Evolutionary conservation across 768 basidiomycete species (phyloP).

Genomic region (Mycena kentingensis): DNA sequence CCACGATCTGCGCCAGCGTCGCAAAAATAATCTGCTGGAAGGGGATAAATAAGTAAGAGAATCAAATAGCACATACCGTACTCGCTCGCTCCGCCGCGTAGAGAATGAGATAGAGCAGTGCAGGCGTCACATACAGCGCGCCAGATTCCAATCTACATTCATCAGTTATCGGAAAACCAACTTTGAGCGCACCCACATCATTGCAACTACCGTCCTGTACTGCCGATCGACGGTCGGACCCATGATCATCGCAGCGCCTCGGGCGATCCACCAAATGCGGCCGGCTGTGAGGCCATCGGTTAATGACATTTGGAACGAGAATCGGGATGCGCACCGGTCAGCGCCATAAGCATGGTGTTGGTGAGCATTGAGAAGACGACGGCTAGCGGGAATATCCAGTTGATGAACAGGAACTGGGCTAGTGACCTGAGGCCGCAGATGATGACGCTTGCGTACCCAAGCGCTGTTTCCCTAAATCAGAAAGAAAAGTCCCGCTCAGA

Average conservation of each 20-base stretch:
- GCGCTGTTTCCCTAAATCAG: constrained; percentile 6
- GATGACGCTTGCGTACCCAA: constrained; percentile 17
- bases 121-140: constrained; percentile 11
- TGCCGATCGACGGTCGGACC: constrained; percentile 24
- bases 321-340: too few relatives aligned
- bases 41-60: not conserved
- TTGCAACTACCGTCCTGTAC: constrained; percentile 29
- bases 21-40: constrained; percentile 13
- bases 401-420: constrained; percentile 16
- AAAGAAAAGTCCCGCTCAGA: not conserved
- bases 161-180: too few relatives aligned
- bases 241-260: constrained; percentile 27
- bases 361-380: constrained; percentile 16
- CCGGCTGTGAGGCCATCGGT: too few relatives aligned
- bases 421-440: not conserved
- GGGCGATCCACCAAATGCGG: constrained; percentile 34
- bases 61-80: constrained; percentile 1
- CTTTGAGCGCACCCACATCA: constrained; percentile 26
- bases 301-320: too few relatives aligned
- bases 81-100: not conserved
- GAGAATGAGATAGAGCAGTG: constrained; percentile 12
- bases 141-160: constrained; percentile 16
- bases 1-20: constrained; percentile 14
- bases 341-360: constrained; percentile 25
- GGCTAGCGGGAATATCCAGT: constrained; percentile 9